A percentile compares a stretch with the other conserved stretches of the same genome.
Conservation (phyloP, 768 basidiomycete species). For the Tylopilus balloui region DNA sequence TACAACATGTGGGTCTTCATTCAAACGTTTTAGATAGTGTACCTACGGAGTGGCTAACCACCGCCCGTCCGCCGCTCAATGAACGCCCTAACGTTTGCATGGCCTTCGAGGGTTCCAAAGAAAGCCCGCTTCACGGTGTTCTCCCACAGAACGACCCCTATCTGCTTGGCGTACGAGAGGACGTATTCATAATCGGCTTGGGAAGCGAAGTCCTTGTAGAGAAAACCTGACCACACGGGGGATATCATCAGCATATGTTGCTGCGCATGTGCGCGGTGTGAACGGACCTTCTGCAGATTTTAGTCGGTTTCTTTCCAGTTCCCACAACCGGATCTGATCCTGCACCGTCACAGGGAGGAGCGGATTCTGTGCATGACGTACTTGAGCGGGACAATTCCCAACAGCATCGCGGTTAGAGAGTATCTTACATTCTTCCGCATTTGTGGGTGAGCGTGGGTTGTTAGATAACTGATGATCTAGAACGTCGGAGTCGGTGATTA, state of each 20-base stretch:
- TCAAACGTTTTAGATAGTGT: background rate
- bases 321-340: conserved; percentile 97
- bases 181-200: conserved; percentile 87
- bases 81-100: conserved; percentile 72
- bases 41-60: conserved; percentile 15
- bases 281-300: conserved; percentile 79
- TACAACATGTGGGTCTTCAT: conserved; percentile 3
- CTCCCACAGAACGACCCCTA: conserved; percentile 84
- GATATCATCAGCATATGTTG: conserved; percentile 6
- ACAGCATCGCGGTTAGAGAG: conserved; percentile 8
- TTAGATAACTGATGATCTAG: conserved; percentile 93
- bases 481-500: conserved; percentile 16
- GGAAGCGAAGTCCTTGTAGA: conserved; percentile 85
- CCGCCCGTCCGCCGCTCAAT: conserved; percentile 64
- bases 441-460: conserved; percentile 94
- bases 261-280: conserved; percentile 5
- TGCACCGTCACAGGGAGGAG: conserved; percentile 95
- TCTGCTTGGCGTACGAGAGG: conserved; percentile 75
- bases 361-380: conserved; percentile 59
- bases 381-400: conserved; percentile 3
- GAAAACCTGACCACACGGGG: conserved; percentile 54
- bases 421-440: conserved; percentile 85
- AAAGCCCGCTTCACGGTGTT: conserved; percentile 68
- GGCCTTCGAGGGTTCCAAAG: conserved; percentile 77
- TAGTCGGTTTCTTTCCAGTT: conserved; percentile 89